phyloP scores from a whole-genome alignment of 495 filamentous ascomycete genomes.

The Aspergillus conjunctus region DNA sequence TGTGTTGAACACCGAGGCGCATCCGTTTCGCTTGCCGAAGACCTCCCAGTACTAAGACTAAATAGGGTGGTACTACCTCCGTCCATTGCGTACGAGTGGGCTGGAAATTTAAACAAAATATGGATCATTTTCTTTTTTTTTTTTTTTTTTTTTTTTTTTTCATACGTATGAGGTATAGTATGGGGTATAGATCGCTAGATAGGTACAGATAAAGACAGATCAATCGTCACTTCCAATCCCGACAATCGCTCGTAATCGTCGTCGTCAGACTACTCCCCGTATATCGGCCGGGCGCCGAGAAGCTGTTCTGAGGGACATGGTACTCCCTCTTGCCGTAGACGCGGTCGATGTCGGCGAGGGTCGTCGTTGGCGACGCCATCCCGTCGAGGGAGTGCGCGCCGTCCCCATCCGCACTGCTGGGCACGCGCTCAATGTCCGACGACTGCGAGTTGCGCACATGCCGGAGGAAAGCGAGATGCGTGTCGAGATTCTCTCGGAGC shows the following conservation, averaged over 20 bases:
- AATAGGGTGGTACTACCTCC: neutral
- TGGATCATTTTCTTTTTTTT: too few relatives aligned
- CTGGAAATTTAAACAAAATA: too few relatives aligned
- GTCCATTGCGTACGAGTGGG: too few relatives aligned
- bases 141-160: too few relatives aligned
- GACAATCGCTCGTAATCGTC: neutral
- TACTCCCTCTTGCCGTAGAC: slow-evolving; percentile 3
- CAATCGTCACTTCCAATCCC: too few relatives aligned
- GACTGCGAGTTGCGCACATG: neutral
- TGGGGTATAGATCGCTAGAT: too few relatives aligned
- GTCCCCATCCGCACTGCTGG: neutral
- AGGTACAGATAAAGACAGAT: too few relatives aligned
- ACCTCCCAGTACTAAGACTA: neutral
- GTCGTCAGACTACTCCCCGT: neutral
- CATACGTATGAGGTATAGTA: too few relatives aligned
- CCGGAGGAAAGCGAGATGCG: neutral
- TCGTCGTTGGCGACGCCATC: neutral
- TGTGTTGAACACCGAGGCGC: slow-evolving; percentile 63
- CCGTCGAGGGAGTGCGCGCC: too few relatives aligned
- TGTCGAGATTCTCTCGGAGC: neutral
- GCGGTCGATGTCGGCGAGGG: neutral
- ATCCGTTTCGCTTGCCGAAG: slow-evolving; percentile 35
- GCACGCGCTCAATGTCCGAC: neutral
- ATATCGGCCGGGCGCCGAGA: neutral
- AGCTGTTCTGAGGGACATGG: slow-evolving; percentile 7